Base-by-base conservation (phyloP, 306 rosid species). In the Malus domestica region DNA sequence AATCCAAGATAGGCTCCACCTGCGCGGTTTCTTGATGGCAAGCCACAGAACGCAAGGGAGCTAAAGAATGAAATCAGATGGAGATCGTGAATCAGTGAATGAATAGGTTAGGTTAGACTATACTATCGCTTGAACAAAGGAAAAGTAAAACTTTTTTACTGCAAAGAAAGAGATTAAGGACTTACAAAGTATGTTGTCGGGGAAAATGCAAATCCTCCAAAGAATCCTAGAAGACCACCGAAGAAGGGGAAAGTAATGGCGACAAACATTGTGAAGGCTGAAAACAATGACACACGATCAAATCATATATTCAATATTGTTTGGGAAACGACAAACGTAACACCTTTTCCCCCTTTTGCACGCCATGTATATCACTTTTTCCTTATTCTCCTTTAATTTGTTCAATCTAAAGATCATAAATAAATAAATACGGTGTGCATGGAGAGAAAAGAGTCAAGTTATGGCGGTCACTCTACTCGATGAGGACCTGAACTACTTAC, bases 11-110 rank as follows among this genome's bases (percentile, higher is more conserved):
- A 87, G 73, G 86, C 93, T 70, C 20, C 74, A 89, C 63, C 23
- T 89, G 60, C 35, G 77, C 10, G 96, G 97, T 76, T 90, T 92
- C 80, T 84, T 86, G 54, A 88, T 51, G 42, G 86, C 71, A 45
- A 93, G 93, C 92, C 97, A 90, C 79, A 93, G 89, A 32, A 87
- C 58, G 75, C 97, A 87, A 22, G 97, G 96, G 32, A 90, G 96
- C 97, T 93, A 82, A 19, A 67, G 10, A 79, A 72, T 19, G 40
- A 22, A 75, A 27, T 58, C 19, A 42, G 9, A 35, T 8, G 46
- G 14, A 65, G 25, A 65, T 5, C 3, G 14, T n/a, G 61, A 57
- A 19, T n/a, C 23, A 20, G 61, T 46, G 54, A 46, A 46, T 46
- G 19, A 4, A 14, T 49, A 49, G 54, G 15, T 49, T 14, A 49